Percentiles rank a stretch among this genome's conserved stretches.
These are phyloP conservation scores for Fraxinus paxiana DNA, from an alignment of 305 asterid genomes.

Conservation along the genomic window DNA sequence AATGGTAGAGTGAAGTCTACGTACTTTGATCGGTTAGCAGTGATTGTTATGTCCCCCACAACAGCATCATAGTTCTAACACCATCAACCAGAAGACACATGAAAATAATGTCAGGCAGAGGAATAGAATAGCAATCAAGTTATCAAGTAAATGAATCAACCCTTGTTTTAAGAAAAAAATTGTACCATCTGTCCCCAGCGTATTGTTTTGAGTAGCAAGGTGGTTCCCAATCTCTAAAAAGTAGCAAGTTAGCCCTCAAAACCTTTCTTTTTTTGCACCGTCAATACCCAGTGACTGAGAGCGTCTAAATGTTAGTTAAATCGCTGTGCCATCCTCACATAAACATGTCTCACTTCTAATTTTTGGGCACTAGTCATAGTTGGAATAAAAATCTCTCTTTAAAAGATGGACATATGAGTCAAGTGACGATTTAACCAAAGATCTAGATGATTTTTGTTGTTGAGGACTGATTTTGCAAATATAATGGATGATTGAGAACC, in stretches of 20 bases:
- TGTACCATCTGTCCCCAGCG: not conserved
- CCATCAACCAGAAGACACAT: not conserved
- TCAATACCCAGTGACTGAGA: not conserved
- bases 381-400: not conserved
- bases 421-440: not conserved
- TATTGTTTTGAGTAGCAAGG: not conserved
- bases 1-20: conserved; percentile 43
- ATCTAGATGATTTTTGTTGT: not conserved
- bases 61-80: conserved; percentile 35
- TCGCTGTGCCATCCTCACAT: not conserved
- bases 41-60: conserved; percentile 42
- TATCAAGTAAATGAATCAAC: not conserved
- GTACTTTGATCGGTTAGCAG: conserved; percentile 29
- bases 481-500: not conserved
- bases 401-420: not conserved
- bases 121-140: not conserved
- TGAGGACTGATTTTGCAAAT: not conserved
- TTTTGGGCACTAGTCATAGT: not conserved
- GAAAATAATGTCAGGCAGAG: not conserved
- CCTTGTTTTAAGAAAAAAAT: not conserved
- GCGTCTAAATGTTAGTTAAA: not conserved
- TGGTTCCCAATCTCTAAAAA: not conserved
- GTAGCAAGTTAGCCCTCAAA: not conserved
- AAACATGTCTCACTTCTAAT: not conserved
- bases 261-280: not conserved